Conservation (phyloP, 2,329 filamentous ascomycete genomes). For the Scortechinia acanthostroma region DNA sequence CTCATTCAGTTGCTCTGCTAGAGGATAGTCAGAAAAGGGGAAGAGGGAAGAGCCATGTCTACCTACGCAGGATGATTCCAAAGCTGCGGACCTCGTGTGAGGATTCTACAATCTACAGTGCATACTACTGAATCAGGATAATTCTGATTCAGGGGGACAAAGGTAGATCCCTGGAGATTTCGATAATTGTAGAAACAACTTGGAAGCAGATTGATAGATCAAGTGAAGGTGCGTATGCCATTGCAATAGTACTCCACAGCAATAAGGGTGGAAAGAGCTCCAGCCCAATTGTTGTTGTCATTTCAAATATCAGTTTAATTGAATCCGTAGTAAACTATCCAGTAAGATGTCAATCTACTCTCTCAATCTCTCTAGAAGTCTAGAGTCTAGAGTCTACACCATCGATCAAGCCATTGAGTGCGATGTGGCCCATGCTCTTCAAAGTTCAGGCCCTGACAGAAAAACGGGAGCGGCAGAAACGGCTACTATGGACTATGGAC, state of each 20-base stretch:
- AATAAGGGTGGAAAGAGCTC: background rate
- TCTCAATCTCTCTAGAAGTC: too few species aligned
- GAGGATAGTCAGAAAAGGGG: too few species aligned
- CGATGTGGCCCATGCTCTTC: background rate
- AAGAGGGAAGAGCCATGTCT: too few species aligned
- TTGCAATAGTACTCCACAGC: background rate
- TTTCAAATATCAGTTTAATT: too few species aligned
- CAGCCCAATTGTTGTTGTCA: too few species aligned
- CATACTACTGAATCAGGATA: too few species aligned
- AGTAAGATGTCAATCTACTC: background rate
- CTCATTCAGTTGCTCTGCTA: too few species aligned
- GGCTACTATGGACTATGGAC: background rate
- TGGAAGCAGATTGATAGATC: background rate
- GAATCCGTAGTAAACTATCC: background rate
- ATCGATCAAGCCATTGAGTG: background rate
- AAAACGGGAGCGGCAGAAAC: background rate
- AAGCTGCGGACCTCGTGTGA: too few species aligned
- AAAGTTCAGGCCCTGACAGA: background rate
- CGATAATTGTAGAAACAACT: background rate
- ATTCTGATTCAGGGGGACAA: background rate
- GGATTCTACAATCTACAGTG: too few species aligned
- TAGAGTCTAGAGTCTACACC: background rate
- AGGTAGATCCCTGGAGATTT: background rate
- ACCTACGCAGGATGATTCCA: too few species aligned
- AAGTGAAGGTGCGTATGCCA: background rate